Evolutionary conservation across 306 rosid genomes (phyloP), one percentile per base, ranked within the genome.

Genomic region (Glycine soja): DNA sequence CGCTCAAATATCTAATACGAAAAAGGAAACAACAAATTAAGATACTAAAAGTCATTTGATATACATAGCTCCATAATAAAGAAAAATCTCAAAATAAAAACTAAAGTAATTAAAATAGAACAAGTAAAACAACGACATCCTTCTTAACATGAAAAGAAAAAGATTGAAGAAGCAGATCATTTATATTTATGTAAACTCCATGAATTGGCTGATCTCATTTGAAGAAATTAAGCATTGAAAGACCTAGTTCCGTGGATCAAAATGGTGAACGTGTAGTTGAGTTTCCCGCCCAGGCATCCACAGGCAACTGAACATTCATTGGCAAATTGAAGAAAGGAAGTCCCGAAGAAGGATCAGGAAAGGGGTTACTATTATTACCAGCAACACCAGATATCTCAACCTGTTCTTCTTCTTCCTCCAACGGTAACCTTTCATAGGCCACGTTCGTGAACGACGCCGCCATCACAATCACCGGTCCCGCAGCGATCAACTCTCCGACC

Each of bases 391-490:
- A 90, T 47, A 90, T 72, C 79, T 86, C 90, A 19, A 82, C 58
- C 83, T 87, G 89, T 30, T 87, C 93, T 46, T 92, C 90, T 45
- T 90, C 90, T 45, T 90, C 97, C 2, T 92, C 98, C 48, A 92
- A 72, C 10, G 98, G 97, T 66, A 94, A 56, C 67, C 93, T 78
- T 83, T 94, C 98, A 9, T 92, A 94, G 1, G 98, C 97, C 75
- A 92, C 98, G 81, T 94, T 94, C 0, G 97, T 90, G 46, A 94
- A 94, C 10, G 98, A 94, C 0, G 98, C 87, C 0, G 94, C 97
- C n/a, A 94, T 94, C 68, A 94, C 89, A 4, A 91, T 90, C 16
- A 94, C 98, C 0, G 98, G 97, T 3, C 98, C 98, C 0, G 91
- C 94, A 0, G 98, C 94, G 14, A 83, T 87, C 86, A 94, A 69